Conservation (phyloP, 2,329 filamentous ascomycete genomes). For the Emergomyces pasteurianus region DNA sequence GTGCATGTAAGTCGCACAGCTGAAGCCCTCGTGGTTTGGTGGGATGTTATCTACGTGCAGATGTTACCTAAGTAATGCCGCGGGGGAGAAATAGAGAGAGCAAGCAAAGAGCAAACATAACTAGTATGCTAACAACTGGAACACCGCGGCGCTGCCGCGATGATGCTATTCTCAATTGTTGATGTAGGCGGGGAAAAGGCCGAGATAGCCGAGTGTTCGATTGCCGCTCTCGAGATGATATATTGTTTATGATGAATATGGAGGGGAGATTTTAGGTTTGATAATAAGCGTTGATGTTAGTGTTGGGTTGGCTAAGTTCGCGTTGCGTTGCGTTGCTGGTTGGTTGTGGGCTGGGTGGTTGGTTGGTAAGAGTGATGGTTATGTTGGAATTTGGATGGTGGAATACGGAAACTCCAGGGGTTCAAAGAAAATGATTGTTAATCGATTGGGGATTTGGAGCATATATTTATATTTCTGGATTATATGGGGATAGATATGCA, state of each 20-base stretch:
- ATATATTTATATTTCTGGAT: not conserved
- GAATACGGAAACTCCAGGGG: not conserved
- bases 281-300: not conserved
- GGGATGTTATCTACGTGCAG: too few relatives aligned
- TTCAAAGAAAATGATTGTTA: not conserved
- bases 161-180: not conserved
- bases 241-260: not conserved
- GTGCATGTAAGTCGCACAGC: too few relatives aligned
- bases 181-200: not conserved
- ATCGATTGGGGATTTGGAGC: not conserved
- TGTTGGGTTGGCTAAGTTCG: not conserved
- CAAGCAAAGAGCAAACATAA: too few relatives aligned
- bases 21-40: too few relatives aligned
- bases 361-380: not conserved
- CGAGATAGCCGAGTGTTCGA: not conserved
- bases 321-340: not conserved
- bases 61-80: too few relatives aligned
- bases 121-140: too few relatives aligned
- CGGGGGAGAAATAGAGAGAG: too few relatives aligned
- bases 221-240: not conserved
- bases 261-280: not conserved
- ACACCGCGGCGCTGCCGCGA: not conserved
- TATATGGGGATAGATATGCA: not conserved
- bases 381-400: not conserved
- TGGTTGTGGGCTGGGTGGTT: not conserved